Evolutionary conservation across 169 alveolate species (phyloP).

Genomic region (Cryptosporidium tyzzeri): DNA sequence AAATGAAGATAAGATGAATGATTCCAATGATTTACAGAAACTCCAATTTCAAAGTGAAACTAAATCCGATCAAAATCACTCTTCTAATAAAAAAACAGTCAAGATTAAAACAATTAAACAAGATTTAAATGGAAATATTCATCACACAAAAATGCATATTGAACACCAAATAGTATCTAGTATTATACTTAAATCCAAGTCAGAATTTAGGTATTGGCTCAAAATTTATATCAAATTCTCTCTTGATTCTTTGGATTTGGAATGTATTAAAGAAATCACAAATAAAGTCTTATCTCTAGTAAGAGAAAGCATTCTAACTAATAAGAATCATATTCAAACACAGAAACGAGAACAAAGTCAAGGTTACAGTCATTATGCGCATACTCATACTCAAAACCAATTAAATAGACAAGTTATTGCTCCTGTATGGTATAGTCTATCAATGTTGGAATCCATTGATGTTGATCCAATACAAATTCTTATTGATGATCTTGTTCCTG

Average conservation of each 20-base stretch:
- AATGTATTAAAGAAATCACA: slow-evolving; percentile 5
- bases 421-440: slow-evolving; percentile 16
- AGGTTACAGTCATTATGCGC: background rate
- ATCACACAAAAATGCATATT: slow-evolving; percentile 42
- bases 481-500: slow-evolving; percentile 9
- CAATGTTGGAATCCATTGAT: slow-evolving; percentile 17
- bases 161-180: slow-evolving; percentile 64
- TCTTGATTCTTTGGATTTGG: slow-evolving; percentile 18
- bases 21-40: background rate
- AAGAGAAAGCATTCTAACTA: slow-evolving; percentile 25
- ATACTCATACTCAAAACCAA: background rate
- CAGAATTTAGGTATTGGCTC: slow-evolving; percentile 57
- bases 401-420: background rate
- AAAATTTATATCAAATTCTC: slow-evolving; percentile 36
- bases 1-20: background rate
- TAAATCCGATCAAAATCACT: background rate
- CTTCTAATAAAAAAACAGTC: background rate
- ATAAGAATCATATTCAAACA: background rate
- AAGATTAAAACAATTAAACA: background rate
- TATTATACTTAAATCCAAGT: slow-evolving; percentile 13
- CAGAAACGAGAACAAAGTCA: background rate
- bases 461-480: slow-evolving; percentile 31
- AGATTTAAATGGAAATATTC: background rate
- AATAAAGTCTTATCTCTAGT: slow-evolving; percentile 5
- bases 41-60: background rate